Evolutionary conservation across 768 basidiomycete species (phyloP).

Genomic region (Tulasnella sp.): DNA sequence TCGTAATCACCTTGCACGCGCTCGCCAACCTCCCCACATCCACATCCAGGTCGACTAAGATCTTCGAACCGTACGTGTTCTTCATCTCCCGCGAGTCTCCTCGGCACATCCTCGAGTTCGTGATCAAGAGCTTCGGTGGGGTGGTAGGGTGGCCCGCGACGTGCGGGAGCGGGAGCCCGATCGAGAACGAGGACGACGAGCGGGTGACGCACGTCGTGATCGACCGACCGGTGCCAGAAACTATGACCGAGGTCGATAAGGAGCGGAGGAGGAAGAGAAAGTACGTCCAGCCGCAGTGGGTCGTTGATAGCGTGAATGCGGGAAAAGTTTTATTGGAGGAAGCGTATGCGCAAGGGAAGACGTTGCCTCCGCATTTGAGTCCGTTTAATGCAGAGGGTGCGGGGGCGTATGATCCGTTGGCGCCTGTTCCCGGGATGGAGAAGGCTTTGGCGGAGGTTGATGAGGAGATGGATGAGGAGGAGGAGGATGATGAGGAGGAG

Average conservation of each 20-base stretch:
- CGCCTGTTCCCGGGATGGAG: conserved; percentile 27
- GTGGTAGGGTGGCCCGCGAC: conserved; percentile 82
- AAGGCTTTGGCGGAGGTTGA: conserved; percentile 33
- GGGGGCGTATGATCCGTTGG: conserved; percentile 62
- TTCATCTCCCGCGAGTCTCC: conserved; percentile 92
- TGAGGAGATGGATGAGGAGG: conserved; percentile 29
- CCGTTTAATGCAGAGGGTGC: conserved; percentile 75
- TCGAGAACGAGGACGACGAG: conserved; percentile 48
- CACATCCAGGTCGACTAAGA: conserved; percentile 49
- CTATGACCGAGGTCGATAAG: conserved; percentile 33
- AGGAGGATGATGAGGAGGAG: conserved; percentile 31
- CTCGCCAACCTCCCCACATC: conserved; percentile 39
- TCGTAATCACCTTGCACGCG: conserved; percentile 65
- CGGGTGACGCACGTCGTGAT: conserved; percentile 92
- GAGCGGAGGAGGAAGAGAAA: conserved; percentile 62
- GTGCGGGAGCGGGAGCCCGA: conserved; percentile 73
- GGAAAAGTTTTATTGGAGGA: conserved; percentile 79
- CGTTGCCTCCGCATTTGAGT: conserved; percentile 88
- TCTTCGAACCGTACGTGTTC: conserved; percentile 84
- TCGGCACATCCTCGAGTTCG: conserved; percentile 86
- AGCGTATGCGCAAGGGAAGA: conserved; percentile 73
- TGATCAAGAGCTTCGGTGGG: conserved; percentile 86
- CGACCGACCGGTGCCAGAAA: conserved; percentile 58
- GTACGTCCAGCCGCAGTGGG: conserved; percentile 96
- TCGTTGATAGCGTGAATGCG: conserved; percentile 90